Evolutionary conservation across 2,329 filamentous ascomycete species (phyloP), one percentile per base, ranked within the genome.

Genomic region (Byssothecium circinans): DNA sequence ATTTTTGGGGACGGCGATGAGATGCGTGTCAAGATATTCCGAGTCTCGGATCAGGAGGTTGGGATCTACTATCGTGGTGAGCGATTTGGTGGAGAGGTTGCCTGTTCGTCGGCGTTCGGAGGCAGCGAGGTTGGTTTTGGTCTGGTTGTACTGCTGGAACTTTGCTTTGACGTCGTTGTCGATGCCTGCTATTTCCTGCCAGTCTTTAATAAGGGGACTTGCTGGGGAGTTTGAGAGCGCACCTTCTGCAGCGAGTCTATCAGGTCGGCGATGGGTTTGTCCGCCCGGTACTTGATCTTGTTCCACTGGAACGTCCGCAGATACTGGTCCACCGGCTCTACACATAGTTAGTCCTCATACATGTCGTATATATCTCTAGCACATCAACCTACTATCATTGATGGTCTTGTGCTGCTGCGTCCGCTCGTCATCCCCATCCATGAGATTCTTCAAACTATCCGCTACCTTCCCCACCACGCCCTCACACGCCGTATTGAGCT

Each of bases 161-260:
- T 97, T 97, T 65, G 83, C 81, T 72, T 95, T 95, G 74, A 97
- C 89, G 69, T 97, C 94, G 71, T 91, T 96, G 77, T 99, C 94
- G 67, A 95, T 90, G 46, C 89, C 94, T 52, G 85, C 81, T 45
- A 95, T 82, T 76, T 97, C 94, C 88, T 94, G 44, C 50, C 23
- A 47, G 49, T 15, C 8, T 23, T 4, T 10, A 14, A 14, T 34
- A 37, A 32, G 18, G 14, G 27, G 20, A 1, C 1, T 12, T 37
- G 7, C 12, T 6, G 27, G 19, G n/a, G n/a, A n/a, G n/a, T n/a
- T n/a, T 14, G 6, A 12, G 23, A 25, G 32, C 60, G 12, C 62
- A 89, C 89, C 83, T 95, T 96, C 68, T 95, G 90, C 49, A 99
- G 76, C 33, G 85, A 86, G 70, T 91, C 88, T 61, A 96, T 87